Base-by-base conservation (phyloP, 345 rosid species). In the Adansonia digitata region DNA sequence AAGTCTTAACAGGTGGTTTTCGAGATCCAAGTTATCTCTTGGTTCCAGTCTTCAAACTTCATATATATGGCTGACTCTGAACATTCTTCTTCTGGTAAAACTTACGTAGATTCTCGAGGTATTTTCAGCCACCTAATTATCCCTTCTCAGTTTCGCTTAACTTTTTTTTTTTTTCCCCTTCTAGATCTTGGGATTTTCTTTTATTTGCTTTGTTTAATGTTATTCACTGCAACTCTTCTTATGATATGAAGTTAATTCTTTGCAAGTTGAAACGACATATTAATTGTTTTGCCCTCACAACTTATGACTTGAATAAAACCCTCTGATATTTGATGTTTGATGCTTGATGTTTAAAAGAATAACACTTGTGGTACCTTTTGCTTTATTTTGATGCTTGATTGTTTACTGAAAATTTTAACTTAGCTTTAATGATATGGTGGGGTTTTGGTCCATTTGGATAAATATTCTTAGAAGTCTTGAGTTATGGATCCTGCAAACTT, bases 1-100 rank as follows among this genome's bases (percentile, higher is more conserved):
- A 43, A 45, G 71, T 67, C 53, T 22, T n/a, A 56, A 56, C 34
- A 2, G 7, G 17, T 56, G 31, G 22, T 48, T 72, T 55, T 61
- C 14, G 31, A 61, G 55, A 24, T 45, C 56, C n/a, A 31, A 31
- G 2, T 29, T 31, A 40, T 48, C 59, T 34, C 53, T 9, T 43
- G 4, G 14, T 64, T 72, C 26, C 76, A 31, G 22, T 18, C 68
- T 37, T 63, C 69, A 37, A 43, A 37, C 27, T 73, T 45, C 72
- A 26, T 22, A n/a, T n/a, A n/a, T n/a, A 88, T 88, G 92, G 92
- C 87, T 60, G 88, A 85, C 75, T 81, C 92, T 20, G 80, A 82
- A 65, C 82, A 79, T 76, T 85, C 87, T 57, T 82, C 90, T 61
- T 83, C 87, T 34, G 78, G 74, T 57, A 85, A 78, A 62, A 76